phyloP scores from a whole-genome alignment of 257 asterid genomes.

The Apocynum venetum region DNA sequence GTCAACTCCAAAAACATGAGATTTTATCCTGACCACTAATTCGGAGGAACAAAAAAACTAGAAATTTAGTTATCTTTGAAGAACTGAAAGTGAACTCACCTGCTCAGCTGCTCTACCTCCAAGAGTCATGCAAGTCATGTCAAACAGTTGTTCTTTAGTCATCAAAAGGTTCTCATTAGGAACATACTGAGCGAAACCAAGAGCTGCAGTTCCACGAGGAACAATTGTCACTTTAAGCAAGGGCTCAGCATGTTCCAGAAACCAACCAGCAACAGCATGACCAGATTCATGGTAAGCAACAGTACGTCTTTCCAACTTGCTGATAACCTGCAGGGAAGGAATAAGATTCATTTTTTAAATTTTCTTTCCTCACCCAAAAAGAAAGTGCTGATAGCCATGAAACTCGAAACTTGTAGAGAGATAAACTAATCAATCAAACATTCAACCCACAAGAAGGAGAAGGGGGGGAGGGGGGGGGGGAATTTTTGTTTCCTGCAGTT shows the following conservation, averaged over 20 bases:
- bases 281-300: slow-evolving; percentile 95
- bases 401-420: neutral
- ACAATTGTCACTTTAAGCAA: slow-evolving; percentile 79
- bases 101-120: slow-evolving; percentile 97
- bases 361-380: neutral
- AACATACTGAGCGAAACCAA: slow-evolving; percentile 87
- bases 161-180: slow-evolving; percentile 72
- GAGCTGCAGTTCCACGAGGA: slow-evolving; percentile 92
- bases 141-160: slow-evolving; percentile 88
- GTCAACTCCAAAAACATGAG: neutral
- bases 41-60: neutral
- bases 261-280: slow-evolving; percentile 92
- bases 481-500: neutral
- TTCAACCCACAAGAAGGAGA: neutral
- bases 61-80: neutral
- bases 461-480: too few relatives aligned
- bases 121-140: slow-evolving; percentile 86
- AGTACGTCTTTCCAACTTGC: slow-evolving; percentile 62
- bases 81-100: slow-evolving; percentile 34
- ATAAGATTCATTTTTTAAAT: neutral
- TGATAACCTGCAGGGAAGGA: slow-evolving; percentile 51
- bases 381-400: neutral
- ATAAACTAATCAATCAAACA: neutral
- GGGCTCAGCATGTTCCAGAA: slow-evolving; percentile 82
- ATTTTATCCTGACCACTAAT: neutral